phyloP scores from a whole-genome alignment of 345 rosid genomes.

The Clausena lansium region DNA sequence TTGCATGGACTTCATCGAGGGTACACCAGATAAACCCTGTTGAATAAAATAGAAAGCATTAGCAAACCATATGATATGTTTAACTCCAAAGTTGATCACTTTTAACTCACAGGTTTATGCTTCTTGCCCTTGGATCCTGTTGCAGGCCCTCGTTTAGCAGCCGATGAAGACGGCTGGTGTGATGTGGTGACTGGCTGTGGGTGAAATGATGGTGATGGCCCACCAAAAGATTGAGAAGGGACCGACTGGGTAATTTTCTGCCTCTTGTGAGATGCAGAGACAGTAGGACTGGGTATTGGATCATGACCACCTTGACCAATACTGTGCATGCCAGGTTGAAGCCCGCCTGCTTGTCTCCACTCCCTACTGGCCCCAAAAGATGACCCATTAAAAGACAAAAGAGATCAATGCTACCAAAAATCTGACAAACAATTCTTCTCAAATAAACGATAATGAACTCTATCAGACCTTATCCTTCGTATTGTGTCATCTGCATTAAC shows the following conservation, averaged over 20 bases:
- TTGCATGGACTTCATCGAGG: conserved; percentile 55
- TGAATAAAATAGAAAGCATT: conserved; percentile 14
- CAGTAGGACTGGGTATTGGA: conserved; percentile 69
- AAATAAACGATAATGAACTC: conserved; percentile 6
- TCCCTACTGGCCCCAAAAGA: conserved; percentile 48
- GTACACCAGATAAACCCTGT: conserved; percentile 58
- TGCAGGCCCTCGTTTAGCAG: conserved; percentile 58
- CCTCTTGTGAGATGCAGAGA: conserved; percentile 74
- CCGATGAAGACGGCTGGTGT: conserved; percentile 58
- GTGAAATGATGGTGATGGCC: conserved; percentile 60
- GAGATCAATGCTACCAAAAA: conserved; percentile 8
- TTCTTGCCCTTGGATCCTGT: conserved; percentile 66
- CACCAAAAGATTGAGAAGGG: conserved; percentile 62
- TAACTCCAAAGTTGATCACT: conserved; percentile 1
- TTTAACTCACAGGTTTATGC: conserved; percentile 64
- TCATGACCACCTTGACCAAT: conserved; percentile 58
- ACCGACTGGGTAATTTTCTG: conserved; percentile 55
- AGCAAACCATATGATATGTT: neutral
- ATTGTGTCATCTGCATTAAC: conserved; percentile 74
- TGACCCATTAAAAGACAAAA: conserved; percentile 10
- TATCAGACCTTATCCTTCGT: conserved; percentile 62
- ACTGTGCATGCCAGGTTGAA: conserved; percentile 53
- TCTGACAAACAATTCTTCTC: conserved; percentile 6
- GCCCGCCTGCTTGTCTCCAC: conserved; percentile 80
- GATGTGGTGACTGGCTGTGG: conserved; percentile 50